Evolutionary conservation across 108 stramenopile species (phyloP), one percentile per base, ranked within the genome.

Genomic region (Pseudonitzschia multiseries): DNA sequence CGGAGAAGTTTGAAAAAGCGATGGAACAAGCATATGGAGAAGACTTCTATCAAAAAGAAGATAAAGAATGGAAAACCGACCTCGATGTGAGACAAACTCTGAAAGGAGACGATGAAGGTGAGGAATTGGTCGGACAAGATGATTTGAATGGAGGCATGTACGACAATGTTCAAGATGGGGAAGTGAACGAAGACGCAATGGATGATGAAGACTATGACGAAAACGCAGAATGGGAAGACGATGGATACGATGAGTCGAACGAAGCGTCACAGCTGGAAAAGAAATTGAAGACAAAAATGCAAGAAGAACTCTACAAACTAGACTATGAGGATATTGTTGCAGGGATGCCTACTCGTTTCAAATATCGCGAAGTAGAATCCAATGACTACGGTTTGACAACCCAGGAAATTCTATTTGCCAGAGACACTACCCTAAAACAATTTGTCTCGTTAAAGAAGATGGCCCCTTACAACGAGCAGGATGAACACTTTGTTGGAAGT

Each of bases 291-390:
- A 61, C 56, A 29, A 89, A 92, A 78, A 79, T 93, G 80, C 79
- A 85, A 75, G 96, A 97, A 51, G 96, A 98, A 73, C 86, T 97
- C 43, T 98, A 98, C 87, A 96, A 96, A 73, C 92, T 99, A 13
- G 99, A 98, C 80, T 99, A 98, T 77, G 99, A 99, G 74, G 99
- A 99, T 70, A 92, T 98, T 66, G 90, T 99, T 68, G 98, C 93
- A 14, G 98, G 91, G 46, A 86, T 96, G 85, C 97, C 95, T 21
- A 94, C 94, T 8, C 89, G 98, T n/a, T 99, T 99, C 88, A 98
- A 98, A 75, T 99, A 99, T 81, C 84, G 95, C 9, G 75, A 88
- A 48, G 99, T 99, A 8, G 90, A 93, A 44, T 52, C 81, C 15
- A 96, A 98, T 68, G 86, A 78, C 73, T 99, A 88, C 75, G 99